phyloP scores from a whole-genome alignment of 805 yeast genomes.

The Candida namnaoensis region DNA sequence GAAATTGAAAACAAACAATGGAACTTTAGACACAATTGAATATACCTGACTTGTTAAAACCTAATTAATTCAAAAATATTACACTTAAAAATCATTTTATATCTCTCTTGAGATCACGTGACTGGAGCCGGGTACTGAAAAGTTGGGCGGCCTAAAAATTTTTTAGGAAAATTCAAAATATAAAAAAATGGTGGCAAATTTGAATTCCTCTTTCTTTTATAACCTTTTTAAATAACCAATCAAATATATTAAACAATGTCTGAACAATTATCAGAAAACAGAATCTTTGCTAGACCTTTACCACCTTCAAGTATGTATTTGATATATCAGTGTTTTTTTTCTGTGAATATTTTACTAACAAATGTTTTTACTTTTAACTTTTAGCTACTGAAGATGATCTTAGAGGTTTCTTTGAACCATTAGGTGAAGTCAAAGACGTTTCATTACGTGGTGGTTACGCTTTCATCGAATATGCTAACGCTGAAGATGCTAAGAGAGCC shows the following conservation, averaged over 20 bases:
- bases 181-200: background rate
- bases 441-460: conserved; percentile 79
- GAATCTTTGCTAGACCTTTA: conserved; percentile 56
- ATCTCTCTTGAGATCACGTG: no score
- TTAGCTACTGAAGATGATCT: conserved; percentile 44
- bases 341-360: conserved; percentile 4
- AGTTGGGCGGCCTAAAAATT: no score
- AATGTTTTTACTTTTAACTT: background rate
- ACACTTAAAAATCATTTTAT: no score
- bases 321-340: background rate
- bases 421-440: conserved; percentile 61
- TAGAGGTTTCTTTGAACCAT: conserved; percentile 57
- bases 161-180: no score
- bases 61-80: no score
- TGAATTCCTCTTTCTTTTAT: background rate
- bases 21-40: no score
- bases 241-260: conserved; percentile 2
- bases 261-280: conserved; percentile 28
- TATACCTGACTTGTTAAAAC: no score
- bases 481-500: conserved; percentile 68
- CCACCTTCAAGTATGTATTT: conserved; percentile 36
- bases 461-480: conserved; percentile 74
- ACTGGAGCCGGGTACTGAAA: no score
- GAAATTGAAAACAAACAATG: no score
- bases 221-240: no score